These are phyloP conservation scores for Tricholoma bakamatsutake DNA, from an alignment of 768 basidiomycete species.

Conservation along the genomic window DNA sequence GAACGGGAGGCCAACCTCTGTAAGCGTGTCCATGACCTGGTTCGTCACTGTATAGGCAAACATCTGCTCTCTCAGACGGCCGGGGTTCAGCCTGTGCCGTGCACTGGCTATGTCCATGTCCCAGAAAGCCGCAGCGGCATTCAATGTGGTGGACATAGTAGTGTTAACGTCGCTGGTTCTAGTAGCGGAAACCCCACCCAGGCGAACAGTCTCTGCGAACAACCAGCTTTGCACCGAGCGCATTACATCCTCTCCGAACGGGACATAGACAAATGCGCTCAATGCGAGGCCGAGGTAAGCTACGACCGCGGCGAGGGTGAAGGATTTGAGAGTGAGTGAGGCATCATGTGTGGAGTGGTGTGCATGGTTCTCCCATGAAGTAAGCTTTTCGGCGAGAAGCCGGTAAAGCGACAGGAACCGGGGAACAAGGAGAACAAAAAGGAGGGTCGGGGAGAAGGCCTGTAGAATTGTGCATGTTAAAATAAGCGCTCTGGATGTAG, in stretches of 20 bases:
- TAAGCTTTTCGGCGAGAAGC: constrained; percentile 57
- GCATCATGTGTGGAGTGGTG: constrained; percentile 72
- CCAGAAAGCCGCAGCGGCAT: constrained; percentile 33
- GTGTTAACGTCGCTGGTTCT: constrained; percentile 17
- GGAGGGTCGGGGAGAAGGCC: constrained; percentile 77
- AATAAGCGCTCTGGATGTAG: neutral
- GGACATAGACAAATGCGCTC: constrained; percentile 94
- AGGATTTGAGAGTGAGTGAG: constrained; percentile 86
- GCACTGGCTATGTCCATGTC: constrained; percentile 45
- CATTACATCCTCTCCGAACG: constrained; percentile 87
- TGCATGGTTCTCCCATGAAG: constrained; percentile 88
- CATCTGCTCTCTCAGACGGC: constrained; percentile 82
- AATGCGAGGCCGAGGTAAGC: constrained; percentile 89
- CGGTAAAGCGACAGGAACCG: constrained; percentile 73
- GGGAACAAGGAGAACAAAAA: constrained; percentile 80
- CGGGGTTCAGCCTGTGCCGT: constrained; percentile 55
- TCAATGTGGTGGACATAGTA: neutral
- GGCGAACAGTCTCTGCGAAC: constrained; percentile 23
- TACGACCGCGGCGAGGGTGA: constrained; percentile 82
- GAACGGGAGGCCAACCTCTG: constrained; percentile 79
- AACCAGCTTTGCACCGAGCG: constrained; percentile 40
- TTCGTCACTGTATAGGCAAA: constrained; percentile 90
- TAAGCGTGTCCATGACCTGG: constrained; percentile 72
- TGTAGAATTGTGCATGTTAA: constrained; percentile 21
- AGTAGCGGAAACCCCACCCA: constrained; percentile 10